Conservation (phyloP, 2,329 filamentous ascomycete genomes). For the Ophiostoma novo-ulmi region DNA sequence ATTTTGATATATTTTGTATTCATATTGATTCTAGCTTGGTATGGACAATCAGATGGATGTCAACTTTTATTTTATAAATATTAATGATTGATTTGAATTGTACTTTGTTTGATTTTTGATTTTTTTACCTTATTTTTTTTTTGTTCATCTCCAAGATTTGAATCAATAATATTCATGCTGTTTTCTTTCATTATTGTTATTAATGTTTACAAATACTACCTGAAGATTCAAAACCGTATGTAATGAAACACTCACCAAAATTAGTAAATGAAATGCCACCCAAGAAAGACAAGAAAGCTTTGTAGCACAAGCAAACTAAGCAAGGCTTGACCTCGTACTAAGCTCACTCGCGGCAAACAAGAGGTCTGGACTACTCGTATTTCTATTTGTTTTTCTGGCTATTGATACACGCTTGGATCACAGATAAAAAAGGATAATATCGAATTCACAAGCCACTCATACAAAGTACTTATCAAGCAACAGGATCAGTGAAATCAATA, state of each 20-base stretch:
- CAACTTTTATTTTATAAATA: too few species aligned
- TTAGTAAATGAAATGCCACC: neutral
- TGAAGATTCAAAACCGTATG: too few species aligned
- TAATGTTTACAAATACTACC: too few species aligned
- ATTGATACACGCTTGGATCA: neutral
- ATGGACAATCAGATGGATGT: too few species aligned
- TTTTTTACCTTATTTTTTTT: too few species aligned
- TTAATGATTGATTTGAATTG: too few species aligned
- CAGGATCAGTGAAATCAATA: neutral
- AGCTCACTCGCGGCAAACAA: neutral
- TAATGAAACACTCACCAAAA: too few species aligned
- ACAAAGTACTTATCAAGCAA: neutral
- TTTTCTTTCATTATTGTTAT: neutral
- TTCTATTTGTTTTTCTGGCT: neutral
- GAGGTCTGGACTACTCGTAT: neutral
- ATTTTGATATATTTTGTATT: neutral
- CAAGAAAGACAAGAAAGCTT: neutral
- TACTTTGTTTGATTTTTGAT: too few species aligned
- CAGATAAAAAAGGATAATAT: neutral
- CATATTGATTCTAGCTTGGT: too few species aligned
- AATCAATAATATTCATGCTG: neutral
- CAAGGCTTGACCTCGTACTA: neutral
- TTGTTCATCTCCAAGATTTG: too few species aligned
- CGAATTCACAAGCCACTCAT: neutral
- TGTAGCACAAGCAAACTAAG: constrained; percentile 6